Conservation (phyloP, 371 early-diverging fungal species). For the Mucor velutinosus region DNA sequence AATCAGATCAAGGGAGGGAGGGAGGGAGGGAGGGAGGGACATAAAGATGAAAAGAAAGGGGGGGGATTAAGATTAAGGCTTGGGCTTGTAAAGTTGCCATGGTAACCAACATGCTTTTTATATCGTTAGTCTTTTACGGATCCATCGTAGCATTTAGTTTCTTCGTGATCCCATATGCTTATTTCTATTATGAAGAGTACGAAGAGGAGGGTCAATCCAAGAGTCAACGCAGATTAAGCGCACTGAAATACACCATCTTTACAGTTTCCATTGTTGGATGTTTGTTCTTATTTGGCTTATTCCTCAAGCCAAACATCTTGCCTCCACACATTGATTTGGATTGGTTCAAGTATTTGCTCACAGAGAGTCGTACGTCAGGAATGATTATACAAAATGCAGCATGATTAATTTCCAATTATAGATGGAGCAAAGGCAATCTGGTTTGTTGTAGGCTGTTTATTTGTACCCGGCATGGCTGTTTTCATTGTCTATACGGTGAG, state of each 20-base stretch:
- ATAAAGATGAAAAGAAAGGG: neutral
- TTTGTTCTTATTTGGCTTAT: slow-evolving; percentile 41
- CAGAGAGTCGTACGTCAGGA: slow-evolving; percentile 38
- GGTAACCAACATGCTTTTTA: slow-evolving; percentile 1
- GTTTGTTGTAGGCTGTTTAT: slow-evolving; percentile 54
- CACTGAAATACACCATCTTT: slow-evolving; percentile 39
- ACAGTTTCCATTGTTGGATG: slow-evolving; percentile 28
- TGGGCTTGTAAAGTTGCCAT: neutral
- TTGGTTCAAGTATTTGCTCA: slow-evolving; percentile 41
- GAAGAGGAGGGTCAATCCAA: slow-evolving; percentile 23
- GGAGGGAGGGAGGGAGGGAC: neutral
- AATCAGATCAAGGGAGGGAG: neutral
- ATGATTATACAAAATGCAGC: neutral
- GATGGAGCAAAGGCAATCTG: slow-evolving; percentile 55
- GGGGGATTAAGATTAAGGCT: neutral
- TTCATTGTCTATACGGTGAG: slow-evolving; percentile 57
- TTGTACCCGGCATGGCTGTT: slow-evolving; percentile 48
- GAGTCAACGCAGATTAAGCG: slow-evolving; percentile 9
- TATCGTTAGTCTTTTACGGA: slow-evolving; percentile 39
- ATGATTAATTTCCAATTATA: slow-evolving; percentile 11
- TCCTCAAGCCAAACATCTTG: slow-evolving; percentile 34
- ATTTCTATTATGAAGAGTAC: slow-evolving; percentile 58
- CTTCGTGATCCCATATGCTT: slow-evolving; percentile 55
- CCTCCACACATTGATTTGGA: slow-evolving; percentile 44
- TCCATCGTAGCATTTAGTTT: slow-evolving; percentile 44